Evolutionary conservation across 306 rosid species (phyloP).

Genomic region (Lotus japonicus): DNA sequence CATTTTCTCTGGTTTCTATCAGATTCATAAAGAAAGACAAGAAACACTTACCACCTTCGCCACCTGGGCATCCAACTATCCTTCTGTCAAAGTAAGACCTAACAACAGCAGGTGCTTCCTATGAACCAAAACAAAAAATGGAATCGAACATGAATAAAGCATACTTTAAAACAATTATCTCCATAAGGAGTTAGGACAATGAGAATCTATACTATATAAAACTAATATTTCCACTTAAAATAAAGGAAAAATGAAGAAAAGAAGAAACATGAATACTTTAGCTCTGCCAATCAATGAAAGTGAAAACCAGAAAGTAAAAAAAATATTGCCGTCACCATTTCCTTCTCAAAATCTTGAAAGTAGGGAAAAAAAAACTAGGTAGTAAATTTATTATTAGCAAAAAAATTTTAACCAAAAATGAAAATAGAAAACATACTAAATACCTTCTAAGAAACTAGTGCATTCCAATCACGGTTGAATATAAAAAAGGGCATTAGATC

Average conservation of each 20-base stretch:
- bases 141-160: background rate
- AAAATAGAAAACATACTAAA: too few relatives aligned
- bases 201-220: background rate
- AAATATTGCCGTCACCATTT: background rate
- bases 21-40: background rate
- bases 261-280: background rate
- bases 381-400: too few relatives aligned
- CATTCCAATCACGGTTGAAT: too few relatives aligned
- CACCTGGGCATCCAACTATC: slow-evolving; percentile 97
- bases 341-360: background rate
- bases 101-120: slow-evolving; percentile 93
- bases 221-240: background rate
- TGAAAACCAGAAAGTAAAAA: background rate
- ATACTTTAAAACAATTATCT: background rate
- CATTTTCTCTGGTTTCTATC: too few relatives aligned
- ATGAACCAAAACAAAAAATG: slow-evolving; percentile 13
- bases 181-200: background rate
- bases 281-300: background rate
- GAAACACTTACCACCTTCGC: slow-evolving; percentile 72
- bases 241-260: background rate
- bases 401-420: too few relatives aligned
- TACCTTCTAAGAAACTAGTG: too few relatives aligned
- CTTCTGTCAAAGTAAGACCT: slow-evolving; percentile 68
- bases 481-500: background rate
- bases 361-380: background rate